Base-by-base conservation (phyloP, 768 basidiomycete genomes). In the Psilocybe tampanensis region DNA sequence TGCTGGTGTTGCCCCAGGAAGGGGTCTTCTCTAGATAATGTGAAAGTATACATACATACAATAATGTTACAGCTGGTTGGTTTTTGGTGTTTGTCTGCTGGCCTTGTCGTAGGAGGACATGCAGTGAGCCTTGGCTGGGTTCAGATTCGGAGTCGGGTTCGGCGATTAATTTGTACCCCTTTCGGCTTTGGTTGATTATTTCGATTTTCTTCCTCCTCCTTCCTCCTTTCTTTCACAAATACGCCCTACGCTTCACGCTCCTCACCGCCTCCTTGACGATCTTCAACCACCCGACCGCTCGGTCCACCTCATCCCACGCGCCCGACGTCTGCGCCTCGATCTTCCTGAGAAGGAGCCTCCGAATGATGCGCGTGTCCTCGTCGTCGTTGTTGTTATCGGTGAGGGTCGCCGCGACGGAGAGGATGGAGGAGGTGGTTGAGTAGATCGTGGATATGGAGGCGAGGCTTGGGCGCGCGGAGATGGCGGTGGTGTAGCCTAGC, bases 231-330 rank as follows among this genome's bases (percentile, higher is more conserved):
- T 45, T 57, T 65, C 64, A 81, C 47, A 81, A 60, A 61, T 80
- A 80, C 51, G 80, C 77, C 50, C 77, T 68, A 57, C 80, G 69
- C 67, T 82, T 82, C 44, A 85, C 78, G 50, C 86, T 82, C 41
- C 80, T 76, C 15, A 87, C 76, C 24, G 83, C 85, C 48, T 84
- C 86, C 60, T 82, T 85, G 56, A 90, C 81, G 49, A 89, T 82
- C 45, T 79, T 76, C 18, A 89, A 69, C 88, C 89, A 90, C 1
- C 70, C 72, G 19, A 74, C 74, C 32, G 78, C 78, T 60, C 79
- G 81, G 57, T 90, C 86, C 42, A 89, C 74, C 64, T 89, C 86
- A 42, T 86, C 85, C 62, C 81, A 80, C 2, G 85, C 83, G 6
- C 82, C 83, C 15, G 51, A 82, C 61, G 44, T 80, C 72, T 56